Evolutionary conservation across 169 alveolate species (phyloP).

Genomic region (Eimeria falciformis): DNA sequence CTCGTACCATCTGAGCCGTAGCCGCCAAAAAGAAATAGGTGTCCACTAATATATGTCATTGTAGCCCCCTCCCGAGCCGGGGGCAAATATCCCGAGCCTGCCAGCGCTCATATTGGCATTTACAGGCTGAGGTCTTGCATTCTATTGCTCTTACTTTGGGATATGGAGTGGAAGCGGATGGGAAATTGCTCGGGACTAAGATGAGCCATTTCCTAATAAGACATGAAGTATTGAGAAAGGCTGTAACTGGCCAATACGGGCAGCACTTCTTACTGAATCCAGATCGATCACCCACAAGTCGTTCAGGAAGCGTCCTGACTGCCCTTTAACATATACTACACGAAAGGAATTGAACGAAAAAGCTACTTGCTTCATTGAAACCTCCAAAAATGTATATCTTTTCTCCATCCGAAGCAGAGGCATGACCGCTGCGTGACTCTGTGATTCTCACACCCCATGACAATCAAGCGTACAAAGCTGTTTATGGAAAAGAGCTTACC

Average conservation of each 20-base stretch:
- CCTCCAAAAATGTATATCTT: conserved; percentile 78
- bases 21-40: conserved; percentile 77
- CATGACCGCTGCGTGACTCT: conserved; percentile 80
- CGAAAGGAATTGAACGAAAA: not conserved
- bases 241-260: not conserved
- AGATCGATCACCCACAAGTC: conserved; percentile 76
- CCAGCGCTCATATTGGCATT: not conserved
- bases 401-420: conserved; percentile 79
- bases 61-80: conserved; percentile 72
- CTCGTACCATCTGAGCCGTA: conserved; percentile 56
- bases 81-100: conserved; percentile 44
- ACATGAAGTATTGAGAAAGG: not conserved
- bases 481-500: not conserved
- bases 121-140: not conserved
- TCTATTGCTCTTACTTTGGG: conserved; percentile 13
- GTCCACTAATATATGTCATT: conserved; percentile 72
- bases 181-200: conserved; percentile 63
- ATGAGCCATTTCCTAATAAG: conserved; percentile 24
- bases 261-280: conserved; percentile 56
- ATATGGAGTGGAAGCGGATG: conserved; percentile 47
- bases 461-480: not conserved
- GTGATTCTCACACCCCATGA: not conserved
- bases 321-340: not conserved
- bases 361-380: conserved; percentile 69
- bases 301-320: conserved; percentile 75